Evolutionary conservation across 306 rosid species (phyloP), one percentile per base, ranked within the genome.

Genomic region (Arachis hypogaea): DNA sequence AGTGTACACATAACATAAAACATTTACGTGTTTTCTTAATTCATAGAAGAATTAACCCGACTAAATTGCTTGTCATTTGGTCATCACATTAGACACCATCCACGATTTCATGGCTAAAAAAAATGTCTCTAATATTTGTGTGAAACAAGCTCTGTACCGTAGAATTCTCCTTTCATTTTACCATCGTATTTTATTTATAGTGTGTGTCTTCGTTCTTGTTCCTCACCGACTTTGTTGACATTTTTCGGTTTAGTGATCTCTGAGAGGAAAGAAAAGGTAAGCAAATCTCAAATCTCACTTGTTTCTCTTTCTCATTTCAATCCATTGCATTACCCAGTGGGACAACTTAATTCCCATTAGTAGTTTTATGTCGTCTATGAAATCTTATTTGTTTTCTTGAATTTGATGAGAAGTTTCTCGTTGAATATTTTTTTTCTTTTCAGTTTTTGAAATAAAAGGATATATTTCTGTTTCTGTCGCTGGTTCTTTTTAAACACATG

Each of bases 141-240:
- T 33, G 38, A 33, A 33, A 33, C 4, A 33, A 33, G 28, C 38
- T 33, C 38, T 33, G 38, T 4, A 33, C 38, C 38, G 38, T 33
- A 33, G 38, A 33, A 71, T 49, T 33, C 3, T n/a, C 4, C 5
- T 65, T 76, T 0, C 1, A 18, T 54, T 40, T 3, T 64, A 14
- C 38, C 46, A 62, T 0, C 74, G 7, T 7, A 22, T 5, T 14
- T 14, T 52, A n/a, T 22, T 33, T 33, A 33, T 33, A 6, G 55
- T 33, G 41, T 7, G 65, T 62, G 62, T 9, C 11, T 65, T 14
- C 12, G 66, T 69, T 67, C 66, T 36, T 33, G 4, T 1, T 33
- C 38, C 67, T 63, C 77, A 76, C 73, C 84, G 73, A 70, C 77
- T 49, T 71, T 41, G 55, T 68, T 59, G 52, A 51, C 4, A n/a